Conservation (phyloP, 768 basidiomycete genomes). For the Tubosaeta sp. region DNA sequence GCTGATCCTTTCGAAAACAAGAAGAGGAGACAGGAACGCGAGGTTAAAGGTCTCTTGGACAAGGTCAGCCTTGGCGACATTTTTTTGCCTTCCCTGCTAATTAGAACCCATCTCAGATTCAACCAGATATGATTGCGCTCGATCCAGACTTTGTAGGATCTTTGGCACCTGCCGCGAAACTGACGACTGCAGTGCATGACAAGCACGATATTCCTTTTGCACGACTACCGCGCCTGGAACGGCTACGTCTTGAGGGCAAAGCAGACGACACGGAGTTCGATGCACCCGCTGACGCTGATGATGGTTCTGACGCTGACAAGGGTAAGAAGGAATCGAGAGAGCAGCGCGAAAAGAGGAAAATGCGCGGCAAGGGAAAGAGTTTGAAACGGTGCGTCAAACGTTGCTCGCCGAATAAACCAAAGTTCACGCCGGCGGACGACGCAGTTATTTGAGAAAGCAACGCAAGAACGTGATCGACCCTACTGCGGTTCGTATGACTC, state of each 20-base stretch:
- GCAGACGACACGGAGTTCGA: conserved; percentile 61
- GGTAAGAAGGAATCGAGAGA: conserved; percentile 22
- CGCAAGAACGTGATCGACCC: conserved; percentile 95
- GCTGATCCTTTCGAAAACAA: conserved; percentile 93
- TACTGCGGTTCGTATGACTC: conserved; percentile 45
- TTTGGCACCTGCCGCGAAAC: conserved; percentile 55
- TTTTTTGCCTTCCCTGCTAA: background rate
- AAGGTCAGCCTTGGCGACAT: conserved; percentile 48
- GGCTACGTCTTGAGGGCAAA: conserved; percentile 58
- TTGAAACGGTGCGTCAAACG: conserved; percentile 56
- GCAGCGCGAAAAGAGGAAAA: conserved; percentile 64
- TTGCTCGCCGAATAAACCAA: too few relatives aligned
- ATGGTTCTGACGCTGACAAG: conserved; percentile 29
- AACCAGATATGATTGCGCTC: conserved; percentile 87
- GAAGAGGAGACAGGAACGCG: conserved; percentile 78
- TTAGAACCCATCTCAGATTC: conserved; percentile 49
- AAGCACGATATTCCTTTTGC: conserved; percentile 55
- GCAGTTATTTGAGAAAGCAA: conserved; percentile 77
- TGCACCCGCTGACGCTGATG: conserved; percentile 31
- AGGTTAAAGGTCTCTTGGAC: conserved; percentile 87
- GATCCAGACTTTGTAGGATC: conserved; percentile 75
- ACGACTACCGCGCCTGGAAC: conserved; percentile 72
- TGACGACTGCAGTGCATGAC: conserved; percentile 49
- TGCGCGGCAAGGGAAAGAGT: conserved; percentile 85
- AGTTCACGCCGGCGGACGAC: background rate